These are phyloP conservation scores for Didymosphaeria variabile DNA, from an alignment of 2,329 filamentous ascomycete species.

Conservation along the genomic window DNA sequence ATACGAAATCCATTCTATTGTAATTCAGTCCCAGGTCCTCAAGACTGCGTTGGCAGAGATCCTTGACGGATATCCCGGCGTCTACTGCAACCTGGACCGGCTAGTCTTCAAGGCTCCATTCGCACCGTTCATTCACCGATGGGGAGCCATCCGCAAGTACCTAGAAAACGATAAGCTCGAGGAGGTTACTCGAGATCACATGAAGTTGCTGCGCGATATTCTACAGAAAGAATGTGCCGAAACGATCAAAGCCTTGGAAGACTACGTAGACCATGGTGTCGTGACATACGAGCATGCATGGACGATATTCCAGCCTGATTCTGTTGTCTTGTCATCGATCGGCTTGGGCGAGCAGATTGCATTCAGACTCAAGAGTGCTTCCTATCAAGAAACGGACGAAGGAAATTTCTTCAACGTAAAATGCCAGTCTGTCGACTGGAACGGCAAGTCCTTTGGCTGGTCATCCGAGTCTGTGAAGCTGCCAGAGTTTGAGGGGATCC, in stretches of 20 bases:
- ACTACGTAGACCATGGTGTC: conserved; percentile 43
- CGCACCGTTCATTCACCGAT: conserved; percentile 48
- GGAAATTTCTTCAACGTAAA: conserved; percentile 18
- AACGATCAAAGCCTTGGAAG: conserved; percentile 44
- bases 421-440: conserved; percentile 34
- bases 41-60: conserved; percentile 40
- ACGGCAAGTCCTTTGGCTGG: conserved; percentile 35
- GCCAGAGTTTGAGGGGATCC: conserved; percentile 27
- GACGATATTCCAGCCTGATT: conserved; percentile 49
- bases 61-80: conserved; percentile 43
- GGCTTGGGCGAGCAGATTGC: conserved; percentile 29
- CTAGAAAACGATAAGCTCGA: conserved; percentile 34
- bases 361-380: conserved; percentile 22
- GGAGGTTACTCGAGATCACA: conserved; percentile 40
- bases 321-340: conserved; percentile 34
- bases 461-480: conserved; percentile 22
- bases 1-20: conserved; percentile 34
- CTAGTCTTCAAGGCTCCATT: conserved; percentile 47
- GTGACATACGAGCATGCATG: conserved; percentile 52
- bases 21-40: conserved; percentile 46
- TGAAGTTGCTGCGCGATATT: conserved; percentile 44
- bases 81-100: conserved; percentile 42
- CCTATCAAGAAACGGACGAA: conserved; percentile 13
- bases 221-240: conserved; percentile 48
- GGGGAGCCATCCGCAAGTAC: conserved; percentile 36